A percentile compares a stretch with the other conserved stretches of the same genome.
Conservation (phyloP, 1,284 basidiomycete genomes). For the Cryptococcus sp. region DNA sequence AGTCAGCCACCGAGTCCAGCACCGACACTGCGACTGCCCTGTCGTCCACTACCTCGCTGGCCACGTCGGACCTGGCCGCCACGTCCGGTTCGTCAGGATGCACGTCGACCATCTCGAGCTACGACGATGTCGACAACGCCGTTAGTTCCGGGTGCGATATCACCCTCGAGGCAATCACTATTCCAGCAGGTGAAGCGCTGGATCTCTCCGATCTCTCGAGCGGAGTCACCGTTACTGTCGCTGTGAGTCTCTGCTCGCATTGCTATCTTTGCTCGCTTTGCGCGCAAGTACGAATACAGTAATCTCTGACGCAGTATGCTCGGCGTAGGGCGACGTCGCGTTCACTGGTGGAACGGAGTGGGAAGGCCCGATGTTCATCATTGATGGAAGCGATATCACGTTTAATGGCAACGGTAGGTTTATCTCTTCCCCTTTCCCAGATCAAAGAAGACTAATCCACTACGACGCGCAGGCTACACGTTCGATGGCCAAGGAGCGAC, state of each 20-base stretch:
- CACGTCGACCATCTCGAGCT: constrained; percentile 2
- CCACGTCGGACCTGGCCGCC: no score
- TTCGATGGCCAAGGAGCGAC: constrained; percentile 21
- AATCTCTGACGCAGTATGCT: neutral
- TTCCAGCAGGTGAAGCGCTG: constrained; percentile 10
- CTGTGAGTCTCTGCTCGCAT: constrained; percentile 1
- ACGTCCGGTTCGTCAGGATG: no score
- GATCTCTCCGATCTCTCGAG: constrained; percentile 5
- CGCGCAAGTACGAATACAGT: no score
- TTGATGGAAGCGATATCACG: constrained; percentile 21
- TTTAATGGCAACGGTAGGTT: constrained; percentile 23
- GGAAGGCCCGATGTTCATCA: constrained; percentile 24
- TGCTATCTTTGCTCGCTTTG: neutral
- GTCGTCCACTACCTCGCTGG: no score
- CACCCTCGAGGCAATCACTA: constrained; percentile 5
- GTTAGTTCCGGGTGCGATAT: constrained; percentile 8
- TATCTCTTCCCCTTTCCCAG: neutral
- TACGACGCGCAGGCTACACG: constrained; percentile 12
- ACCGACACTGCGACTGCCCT: no score
- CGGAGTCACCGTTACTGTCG: constrained; percentile 5
- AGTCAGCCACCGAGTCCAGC: no score
- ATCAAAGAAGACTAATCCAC: neutral
- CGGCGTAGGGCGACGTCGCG: constrained; percentile 5
- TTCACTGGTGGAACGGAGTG: constrained; percentile 8
- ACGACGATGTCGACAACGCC: constrained; percentile 4